Conservation (phyloP, 1,284 basidiomycete genomes). For the Pseudomicrostroma phylloplanum region DNA sequence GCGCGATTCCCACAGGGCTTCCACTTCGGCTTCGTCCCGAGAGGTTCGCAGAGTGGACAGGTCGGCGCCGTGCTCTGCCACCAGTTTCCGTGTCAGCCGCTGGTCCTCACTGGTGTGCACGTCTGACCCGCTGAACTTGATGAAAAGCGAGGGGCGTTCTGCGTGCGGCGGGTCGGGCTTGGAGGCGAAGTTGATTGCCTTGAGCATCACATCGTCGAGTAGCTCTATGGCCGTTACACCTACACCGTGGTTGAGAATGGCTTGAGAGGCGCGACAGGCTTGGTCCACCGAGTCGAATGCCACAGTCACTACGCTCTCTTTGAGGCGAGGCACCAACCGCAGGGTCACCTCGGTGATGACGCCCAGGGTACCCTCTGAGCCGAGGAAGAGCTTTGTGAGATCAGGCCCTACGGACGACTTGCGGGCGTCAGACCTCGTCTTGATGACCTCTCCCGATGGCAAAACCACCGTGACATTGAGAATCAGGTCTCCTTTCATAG, state of each 20-base stretch:
- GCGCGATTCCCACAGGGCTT: conserved; percentile 73
- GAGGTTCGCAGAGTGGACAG: not conserved
- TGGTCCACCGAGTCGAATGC: conserved; percentile 56
- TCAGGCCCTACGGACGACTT: conserved; percentile 91
- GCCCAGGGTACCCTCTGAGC: conserved; percentile 87
- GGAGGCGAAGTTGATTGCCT: conserved; percentile 39
- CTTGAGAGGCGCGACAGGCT: conserved; percentile 66
- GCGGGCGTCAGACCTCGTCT: conserved; percentile 69
- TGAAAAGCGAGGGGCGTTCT: conserved; percentile 30
- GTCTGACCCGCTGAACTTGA: conserved; percentile 33
- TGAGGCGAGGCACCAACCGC: conserved; percentile 70
- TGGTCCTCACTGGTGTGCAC: conserved; percentile 46
- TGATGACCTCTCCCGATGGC: conserved; percentile 84
- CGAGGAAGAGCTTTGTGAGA: conserved; percentile 82
- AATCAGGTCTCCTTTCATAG: conserved; percentile 60
- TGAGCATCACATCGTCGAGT: conserved; percentile 38
- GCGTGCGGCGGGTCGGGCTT: conserved; percentile 48
- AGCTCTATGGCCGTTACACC: conserved; percentile 57
- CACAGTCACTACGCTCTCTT: conserved; percentile 58
- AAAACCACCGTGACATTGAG: conserved; percentile 58
- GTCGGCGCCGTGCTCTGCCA: not conserved
- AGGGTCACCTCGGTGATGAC: conserved; percentile 86
- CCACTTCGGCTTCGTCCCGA: conserved; percentile 18
- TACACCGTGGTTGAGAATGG: conserved; percentile 56
- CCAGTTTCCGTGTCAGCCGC: conserved; percentile 17